A percentile compares a stretch with the other conserved stretches of the same genome.
These are phyloP conservation scores for Ogataea paraovalis DNA, from an alignment of 805 yeast genomes.

Conservation along the genomic window DNA sequence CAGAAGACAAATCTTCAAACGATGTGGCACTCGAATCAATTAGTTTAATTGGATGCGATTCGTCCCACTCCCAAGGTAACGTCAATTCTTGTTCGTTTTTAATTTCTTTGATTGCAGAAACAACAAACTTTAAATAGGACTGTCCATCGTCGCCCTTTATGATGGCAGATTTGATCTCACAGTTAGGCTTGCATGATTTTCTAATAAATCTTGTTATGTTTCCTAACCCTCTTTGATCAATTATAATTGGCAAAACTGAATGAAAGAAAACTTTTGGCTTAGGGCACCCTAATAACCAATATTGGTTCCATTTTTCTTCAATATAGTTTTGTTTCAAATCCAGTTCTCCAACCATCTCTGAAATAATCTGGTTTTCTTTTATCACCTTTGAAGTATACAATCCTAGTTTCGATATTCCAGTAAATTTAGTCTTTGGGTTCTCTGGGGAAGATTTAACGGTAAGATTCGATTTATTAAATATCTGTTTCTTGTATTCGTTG, in stretches of 20 bases:
- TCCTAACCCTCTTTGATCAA: slow-evolving; percentile 81
- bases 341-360: slow-evolving; percentile 71
- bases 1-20: slow-evolving; percentile 52
- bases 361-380: slow-evolving; percentile 45
- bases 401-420: slow-evolving; percentile 69
- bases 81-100: slow-evolving; percentile 68
- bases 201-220: slow-evolving; percentile 72
- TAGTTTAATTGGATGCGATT: slow-evolving; percentile 64
- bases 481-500: slow-evolving; percentile 21
- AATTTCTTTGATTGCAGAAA: slow-evolving; percentile 54
- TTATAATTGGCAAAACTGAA: slow-evolving; percentile 54
- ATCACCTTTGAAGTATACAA: slow-evolving; percentile 43
- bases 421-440: slow-evolving; percentile 51
- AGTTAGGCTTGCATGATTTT: slow-evolving; percentile 73
- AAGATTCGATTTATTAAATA: slow-evolving; percentile 10
- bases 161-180: slow-evolving; percentile 51
- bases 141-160: slow-evolving; percentile 29
- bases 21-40: slow-evolving; percentile 40
- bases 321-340: slow-evolving; percentile 62
- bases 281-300: slow-evolving; percentile 66
- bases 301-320: slow-evolving; percentile 69
- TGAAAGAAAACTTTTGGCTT: slow-evolving; percentile 56
- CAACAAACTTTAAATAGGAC: slow-evolving; percentile 42
- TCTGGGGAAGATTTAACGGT: slow-evolving; percentile 57
- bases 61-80: slow-evolving; percentile 88